Percentiles rank a stretch among this genome's conserved stretches.
Evolutionary conservation across 805 yeast genomes (phyloP).

Genomic region (Yamadazyma phyllophila): DNA sequence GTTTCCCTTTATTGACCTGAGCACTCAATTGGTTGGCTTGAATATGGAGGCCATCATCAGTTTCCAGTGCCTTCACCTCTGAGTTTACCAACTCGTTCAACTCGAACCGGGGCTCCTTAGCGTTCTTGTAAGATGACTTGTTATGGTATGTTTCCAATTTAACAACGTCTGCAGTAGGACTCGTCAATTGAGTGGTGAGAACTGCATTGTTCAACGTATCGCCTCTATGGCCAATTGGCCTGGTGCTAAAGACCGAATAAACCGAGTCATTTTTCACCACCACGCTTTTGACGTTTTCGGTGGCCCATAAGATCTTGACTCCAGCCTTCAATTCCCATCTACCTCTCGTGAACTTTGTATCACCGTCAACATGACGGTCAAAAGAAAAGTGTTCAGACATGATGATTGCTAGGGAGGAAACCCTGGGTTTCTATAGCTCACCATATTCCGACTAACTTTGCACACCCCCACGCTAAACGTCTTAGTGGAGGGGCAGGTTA

Average conservation of each 20-base stretch:
- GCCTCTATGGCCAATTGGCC: conserved; percentile 20
- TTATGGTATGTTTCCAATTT: conserved; percentile 33
- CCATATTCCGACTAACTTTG: not conserved
- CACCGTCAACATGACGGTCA: conserved; percentile 23
- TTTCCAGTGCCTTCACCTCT: not conserved
- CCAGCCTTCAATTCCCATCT: conserved; percentile 31
- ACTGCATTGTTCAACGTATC: conserved; percentile 24
- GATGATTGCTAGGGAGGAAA: not conserved
- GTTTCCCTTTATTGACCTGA: conserved; percentile 14
- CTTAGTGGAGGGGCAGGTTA: not conserved
- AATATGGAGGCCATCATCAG: conserved; percentile 7
- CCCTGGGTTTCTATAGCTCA: not conserved
- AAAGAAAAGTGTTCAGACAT: conserved; percentile 2
- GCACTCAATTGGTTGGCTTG: conserved; percentile 21
- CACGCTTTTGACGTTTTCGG: conserved; percentile 26
- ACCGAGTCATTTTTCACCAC: conserved; percentile 14
- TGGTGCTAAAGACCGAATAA: conserved; percentile 22
- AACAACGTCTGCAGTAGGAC: conserved; percentile 31
- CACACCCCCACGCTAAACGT: not conserved
- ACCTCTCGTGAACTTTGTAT: conserved; percentile 29
- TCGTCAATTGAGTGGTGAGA: conserved; percentile 22
- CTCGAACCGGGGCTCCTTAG: conserved; percentile 25
- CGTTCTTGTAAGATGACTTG: conserved; percentile 16
- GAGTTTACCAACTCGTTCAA: conserved; percentile 4
- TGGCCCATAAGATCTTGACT: conserved; percentile 33